phyloP scores from a whole-genome alignment of 257 asterid genomes.

The Solanum clarkiae region DNA sequence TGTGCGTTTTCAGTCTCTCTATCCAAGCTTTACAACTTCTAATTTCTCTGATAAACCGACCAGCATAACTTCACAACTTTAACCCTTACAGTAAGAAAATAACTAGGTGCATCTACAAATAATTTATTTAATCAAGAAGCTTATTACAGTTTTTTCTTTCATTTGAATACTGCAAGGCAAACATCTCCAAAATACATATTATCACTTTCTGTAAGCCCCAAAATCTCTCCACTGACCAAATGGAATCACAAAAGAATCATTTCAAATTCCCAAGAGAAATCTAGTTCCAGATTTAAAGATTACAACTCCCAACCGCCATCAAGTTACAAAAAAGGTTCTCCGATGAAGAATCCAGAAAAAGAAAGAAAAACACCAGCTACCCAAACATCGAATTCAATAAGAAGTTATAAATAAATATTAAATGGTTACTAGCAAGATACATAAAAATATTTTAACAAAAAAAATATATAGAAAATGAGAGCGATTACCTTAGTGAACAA shows the following conservation, averaged over 20 bases:
- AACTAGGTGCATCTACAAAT: not conserved
- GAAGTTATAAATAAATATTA: not conserved
- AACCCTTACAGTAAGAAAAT: not conserved
- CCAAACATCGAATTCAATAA: not conserved
- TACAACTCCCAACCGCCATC: not conserved
- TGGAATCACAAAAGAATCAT: not conserved
- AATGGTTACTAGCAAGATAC: not conserved
- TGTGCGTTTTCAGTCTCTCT: constrained; percentile 4
- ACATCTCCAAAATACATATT: not conserved
- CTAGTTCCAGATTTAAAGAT: not conserved
- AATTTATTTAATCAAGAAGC: not conserved
- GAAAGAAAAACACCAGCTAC: not conserved
- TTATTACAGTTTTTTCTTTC: not conserved
- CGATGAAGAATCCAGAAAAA: not conserved
- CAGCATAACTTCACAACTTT: not conserved
- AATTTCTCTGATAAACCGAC: not conserved
- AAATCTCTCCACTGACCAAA: not conserved
- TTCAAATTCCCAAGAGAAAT: not conserved
- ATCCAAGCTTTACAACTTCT: not conserved
- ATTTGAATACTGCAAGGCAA: not conserved
- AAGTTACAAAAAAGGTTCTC: not conserved
- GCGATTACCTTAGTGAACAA: not conserved
- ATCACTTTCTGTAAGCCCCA: not conserved
- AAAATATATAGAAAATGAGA: not conserved
- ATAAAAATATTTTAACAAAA: not conserved